Percentiles rank a stretch among this genome's conserved stretches.
phyloP scores from a whole-genome alignment of 176 grass and related monocot genomes.

The Lolium rigidum region DNA sequence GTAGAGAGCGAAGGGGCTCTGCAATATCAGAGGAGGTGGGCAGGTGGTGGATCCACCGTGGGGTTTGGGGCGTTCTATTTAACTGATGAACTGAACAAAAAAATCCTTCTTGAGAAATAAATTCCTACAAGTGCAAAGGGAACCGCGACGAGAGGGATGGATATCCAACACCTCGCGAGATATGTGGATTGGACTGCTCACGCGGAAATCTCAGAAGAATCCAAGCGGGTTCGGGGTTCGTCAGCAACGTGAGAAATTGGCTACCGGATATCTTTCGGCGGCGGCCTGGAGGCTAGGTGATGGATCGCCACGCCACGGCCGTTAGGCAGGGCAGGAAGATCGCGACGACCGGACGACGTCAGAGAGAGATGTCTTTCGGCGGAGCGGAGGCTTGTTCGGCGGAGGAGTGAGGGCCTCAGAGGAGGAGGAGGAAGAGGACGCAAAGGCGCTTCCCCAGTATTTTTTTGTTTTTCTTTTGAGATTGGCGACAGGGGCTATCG shows the following conservation, averaged over 20 bases:
- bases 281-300: background rate
- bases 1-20: background rate
- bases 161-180: too few relatives aligned
- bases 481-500: too few relatives aligned
- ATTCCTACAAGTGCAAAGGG: background rate
- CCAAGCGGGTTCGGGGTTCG: background rate
- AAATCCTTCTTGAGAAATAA: background rate
- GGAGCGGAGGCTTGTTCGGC: conserved; percentile 2
- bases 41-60: background rate
- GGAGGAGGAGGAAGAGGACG: too few relatives aligned
- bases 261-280: background rate
- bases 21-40: background rate
- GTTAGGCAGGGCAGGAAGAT: background rate
- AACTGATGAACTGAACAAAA: background rate
- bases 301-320: background rate
- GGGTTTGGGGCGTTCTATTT: background rate
- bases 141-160: background rate
- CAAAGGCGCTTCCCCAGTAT: too few relatives aligned
- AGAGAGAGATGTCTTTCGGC: background rate
- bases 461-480: too few relatives aligned
- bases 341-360: background rate
- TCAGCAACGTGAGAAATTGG: background rate
- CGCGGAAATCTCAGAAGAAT: background rate
- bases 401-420: background rate
- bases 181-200: conserved; percentile 3